These are phyloP conservation scores for Alliaria petiolata DNA, from an alignment of 345 rosid species.

Conservation along the genomic window DNA sequence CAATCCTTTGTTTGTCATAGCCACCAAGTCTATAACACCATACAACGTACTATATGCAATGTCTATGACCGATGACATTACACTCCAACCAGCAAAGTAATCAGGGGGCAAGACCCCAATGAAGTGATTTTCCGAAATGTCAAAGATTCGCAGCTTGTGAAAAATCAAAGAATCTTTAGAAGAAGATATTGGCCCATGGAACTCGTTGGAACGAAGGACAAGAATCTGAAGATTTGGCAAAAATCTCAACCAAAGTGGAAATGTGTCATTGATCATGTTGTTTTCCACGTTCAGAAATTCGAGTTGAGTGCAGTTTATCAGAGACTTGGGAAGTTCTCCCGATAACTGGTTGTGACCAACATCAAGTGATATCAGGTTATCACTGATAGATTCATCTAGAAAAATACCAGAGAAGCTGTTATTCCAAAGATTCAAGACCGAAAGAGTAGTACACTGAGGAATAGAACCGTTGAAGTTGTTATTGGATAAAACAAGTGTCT, in stretches of 20 bases:
- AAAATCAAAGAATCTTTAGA: background rate
- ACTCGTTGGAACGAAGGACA: constrained; percentile 42
- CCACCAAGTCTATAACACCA: background rate
- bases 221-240: constrained; percentile 33
- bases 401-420: constrained; percentile 23
- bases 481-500: constrained; percentile 13
- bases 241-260: constrained; percentile 39
- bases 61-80: background rate
- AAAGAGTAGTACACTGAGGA: constrained; percentile 19
- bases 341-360: constrained; percentile 18
- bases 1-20: background rate
- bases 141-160: constrained; percentile 44
- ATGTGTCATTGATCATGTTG: constrained; percentile 33
- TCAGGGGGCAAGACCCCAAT: background rate
- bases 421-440: background rate
- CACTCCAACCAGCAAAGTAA: constrained; percentile 17
- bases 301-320: constrained; percentile 30
- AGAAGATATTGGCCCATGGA: constrained; percentile 37
- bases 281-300: constrained; percentile 42
- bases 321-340: constrained; percentile 35
- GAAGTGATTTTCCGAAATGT: constrained; percentile 40
- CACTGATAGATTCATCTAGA: background rate
- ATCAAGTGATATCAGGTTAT: background rate
- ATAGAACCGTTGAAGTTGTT: constrained; percentile 30
- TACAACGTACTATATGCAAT: background rate